phyloP scores from a whole-genome alignment of 164 flowering plant genomes.

The Magnolia changhungtana region DNA sequence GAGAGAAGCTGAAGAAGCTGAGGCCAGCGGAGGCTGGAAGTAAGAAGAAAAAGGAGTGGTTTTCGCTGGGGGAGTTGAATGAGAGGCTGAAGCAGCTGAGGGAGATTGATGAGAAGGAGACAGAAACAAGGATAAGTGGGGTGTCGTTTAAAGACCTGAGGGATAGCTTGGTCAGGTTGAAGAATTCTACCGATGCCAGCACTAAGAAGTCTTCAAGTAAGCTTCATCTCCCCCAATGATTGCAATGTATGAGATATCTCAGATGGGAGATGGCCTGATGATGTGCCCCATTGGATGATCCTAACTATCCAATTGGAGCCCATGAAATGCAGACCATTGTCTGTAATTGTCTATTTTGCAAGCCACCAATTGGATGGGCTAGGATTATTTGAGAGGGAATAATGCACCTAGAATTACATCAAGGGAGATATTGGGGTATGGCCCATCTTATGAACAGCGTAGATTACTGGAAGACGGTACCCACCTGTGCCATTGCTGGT shows the following conservation, averaged over 20 bases:
- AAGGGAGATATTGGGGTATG: too few relatives aligned
- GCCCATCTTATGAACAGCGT: too few relatives aligned
- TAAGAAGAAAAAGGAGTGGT: conserved; percentile 34
- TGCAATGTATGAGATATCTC: not conserved
- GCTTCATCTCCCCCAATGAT: conserved; percentile 1
- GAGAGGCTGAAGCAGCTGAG: conserved; percentile 64
- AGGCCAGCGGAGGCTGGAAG: conserved; percentile 35
- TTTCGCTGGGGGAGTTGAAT: conserved; percentile 63
- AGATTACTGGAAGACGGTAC: too few relatives aligned
- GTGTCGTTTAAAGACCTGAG: conserved; percentile 32
- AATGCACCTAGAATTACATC: too few relatives aligned
- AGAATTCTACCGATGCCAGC: conserved; percentile 19
- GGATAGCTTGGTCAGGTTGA: conserved; percentile 31
- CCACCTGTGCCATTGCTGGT: too few relatives aligned
- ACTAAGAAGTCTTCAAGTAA: conserved; percentile 26
- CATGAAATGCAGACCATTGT: too few relatives aligned
- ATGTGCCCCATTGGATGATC: too few relatives aligned
- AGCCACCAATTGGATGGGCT: too few relatives aligned
- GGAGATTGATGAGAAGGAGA: conserved; percentile 55
- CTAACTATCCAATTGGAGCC: too few relatives aligned
- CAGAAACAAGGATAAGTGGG: conserved; percentile 20
- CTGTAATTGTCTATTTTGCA: too few relatives aligned
- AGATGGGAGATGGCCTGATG: not conserved
- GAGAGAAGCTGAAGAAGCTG: conserved; percentile 51
- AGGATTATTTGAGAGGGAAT: too few relatives aligned